Conservation (phyloP, 805 yeast species). For the Wickerhamomyces mucosus region DNA sequence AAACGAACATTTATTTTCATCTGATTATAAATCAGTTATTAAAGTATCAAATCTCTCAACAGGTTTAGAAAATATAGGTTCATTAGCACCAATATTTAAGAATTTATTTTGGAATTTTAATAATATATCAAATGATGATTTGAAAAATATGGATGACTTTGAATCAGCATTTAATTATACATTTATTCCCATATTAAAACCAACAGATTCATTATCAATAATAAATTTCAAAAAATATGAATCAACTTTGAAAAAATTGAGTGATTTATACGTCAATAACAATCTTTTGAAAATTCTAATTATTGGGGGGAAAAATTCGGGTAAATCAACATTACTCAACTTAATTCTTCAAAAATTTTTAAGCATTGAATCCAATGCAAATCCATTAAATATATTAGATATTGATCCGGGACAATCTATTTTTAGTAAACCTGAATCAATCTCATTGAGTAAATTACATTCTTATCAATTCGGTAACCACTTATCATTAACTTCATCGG, state of each 20-base stretch:
- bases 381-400: conserved; percentile 47
- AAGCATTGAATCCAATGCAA: conserved; percentile 11
- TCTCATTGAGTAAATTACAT: conserved; percentile 39
- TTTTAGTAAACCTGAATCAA: conserved; percentile 58
- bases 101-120: conserved; percentile 25
- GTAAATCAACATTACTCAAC: conserved; percentile 67
- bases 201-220: conserved; percentile 18
- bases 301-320: conserved; percentile 57
- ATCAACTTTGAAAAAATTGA: conserved; percentile 31
- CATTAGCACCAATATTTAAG: conserved; percentile 35
- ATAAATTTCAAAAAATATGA: conserved; percentile 22
- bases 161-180: conserved; percentile 26
- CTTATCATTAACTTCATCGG: conserved; percentile 13
- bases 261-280: conserved; percentile 24
- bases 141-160: conserved; percentile 9
- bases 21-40: conserved; percentile 34
- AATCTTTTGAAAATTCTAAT: conserved; percentile 22
- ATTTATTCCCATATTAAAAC: conserved; percentile 25
- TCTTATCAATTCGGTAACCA: conserved; percentile 29
- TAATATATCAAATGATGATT: conserved; percentile 8
- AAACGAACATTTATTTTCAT: conserved; percentile 28
- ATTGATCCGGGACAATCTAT: conserved; percentile 90
- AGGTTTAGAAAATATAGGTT: conserved; percentile 37
- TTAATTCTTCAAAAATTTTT: conserved; percentile 41
- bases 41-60: conserved; percentile 27